phyloP scores from a whole-genome alignment of 768 basidiomycete genomes.

The Leccinum sublutescens region DNA sequence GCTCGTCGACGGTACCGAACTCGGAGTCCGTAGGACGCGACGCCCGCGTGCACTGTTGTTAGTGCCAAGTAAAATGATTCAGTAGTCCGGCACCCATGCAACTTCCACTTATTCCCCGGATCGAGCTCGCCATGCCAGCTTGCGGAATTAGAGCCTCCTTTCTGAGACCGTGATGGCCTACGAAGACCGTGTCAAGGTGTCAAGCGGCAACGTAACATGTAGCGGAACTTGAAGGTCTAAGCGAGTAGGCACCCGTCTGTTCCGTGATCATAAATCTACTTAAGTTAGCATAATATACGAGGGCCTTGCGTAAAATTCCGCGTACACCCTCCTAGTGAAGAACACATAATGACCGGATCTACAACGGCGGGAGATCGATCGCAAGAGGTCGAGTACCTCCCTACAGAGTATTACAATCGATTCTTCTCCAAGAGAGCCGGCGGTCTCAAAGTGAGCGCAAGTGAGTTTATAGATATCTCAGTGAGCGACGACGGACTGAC shows the following conservation, averaged over 20 bases:
- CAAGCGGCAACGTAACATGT: no score
- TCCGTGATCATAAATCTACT: background rate
- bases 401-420: constrained; percentile 47
- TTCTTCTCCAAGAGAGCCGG: constrained; percentile 60
- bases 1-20: no score
- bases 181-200: no score
- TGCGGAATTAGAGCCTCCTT: no score
- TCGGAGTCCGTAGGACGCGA: no score
- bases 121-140: no score
- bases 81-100: no score
- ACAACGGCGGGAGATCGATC: background rate
- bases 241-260: background rate
- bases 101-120: no score
- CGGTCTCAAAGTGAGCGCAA: constrained; percentile 53
- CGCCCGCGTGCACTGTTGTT: no score
- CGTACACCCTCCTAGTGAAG: background rate
- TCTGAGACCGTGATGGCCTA: no score
- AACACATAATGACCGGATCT: background rate
- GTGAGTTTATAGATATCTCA: constrained; percentile 35
- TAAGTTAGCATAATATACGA: background rate
- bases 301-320: background rate
- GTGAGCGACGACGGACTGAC: background rate
- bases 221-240: background rate
- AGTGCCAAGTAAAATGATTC: no score
- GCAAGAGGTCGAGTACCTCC: constrained; percentile 30